Percentiles rank a stretch among this genome's conserved stretches.
Conservation (phyloP, 148 eudicot species). For the Dysphania ambrosioides region DNA sequence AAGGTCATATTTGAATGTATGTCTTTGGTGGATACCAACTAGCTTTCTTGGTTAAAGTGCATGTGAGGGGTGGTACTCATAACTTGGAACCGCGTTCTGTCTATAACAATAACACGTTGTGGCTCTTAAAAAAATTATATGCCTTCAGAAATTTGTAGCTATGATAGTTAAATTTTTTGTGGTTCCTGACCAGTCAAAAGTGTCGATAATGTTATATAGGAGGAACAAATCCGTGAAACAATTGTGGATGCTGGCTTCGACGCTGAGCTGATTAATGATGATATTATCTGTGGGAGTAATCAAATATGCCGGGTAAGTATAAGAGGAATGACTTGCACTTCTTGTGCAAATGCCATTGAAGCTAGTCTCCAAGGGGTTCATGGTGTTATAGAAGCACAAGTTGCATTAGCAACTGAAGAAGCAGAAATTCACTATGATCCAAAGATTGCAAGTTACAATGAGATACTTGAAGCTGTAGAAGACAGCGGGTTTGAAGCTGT, state of each 20-base stretch:
- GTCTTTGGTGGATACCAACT: too few species aligned
- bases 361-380: conserved; percentile 42
- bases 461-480: conserved; percentile 53
- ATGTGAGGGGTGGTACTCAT: too few species aligned
- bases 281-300: conserved; percentile 35
- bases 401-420: conserved; percentile 82
- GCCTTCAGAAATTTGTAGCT: not conserved
- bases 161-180: not conserved
- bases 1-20: too few species aligned
- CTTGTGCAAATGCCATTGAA: conserved; percentile 74
- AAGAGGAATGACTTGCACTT: conserved; percentile 82
- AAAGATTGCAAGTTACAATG: conserved; percentile 40
- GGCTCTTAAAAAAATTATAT: too few species aligned
- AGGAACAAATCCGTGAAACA: conserved; percentile 43
- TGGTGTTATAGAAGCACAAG: conserved; percentile 76
- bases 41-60: too few species aligned
- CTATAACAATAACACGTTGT: too few species aligned
- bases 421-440: conserved; percentile 79
- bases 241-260: conserved; percentile 58
- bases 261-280: conserved; percentile 57
- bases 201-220: conserved; percentile 27
- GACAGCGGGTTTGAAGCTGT: conserved; percentile 71
- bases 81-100: too few species aligned
- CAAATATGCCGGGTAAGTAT: conserved; percentile 64
- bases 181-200: not conserved